A percentile compares a stretch with the other conserved stretches of the same genome.
Conservation (phyloP, 2,329 filamentous ascomycete genomes). For the Nemania diffusa region DNA sequence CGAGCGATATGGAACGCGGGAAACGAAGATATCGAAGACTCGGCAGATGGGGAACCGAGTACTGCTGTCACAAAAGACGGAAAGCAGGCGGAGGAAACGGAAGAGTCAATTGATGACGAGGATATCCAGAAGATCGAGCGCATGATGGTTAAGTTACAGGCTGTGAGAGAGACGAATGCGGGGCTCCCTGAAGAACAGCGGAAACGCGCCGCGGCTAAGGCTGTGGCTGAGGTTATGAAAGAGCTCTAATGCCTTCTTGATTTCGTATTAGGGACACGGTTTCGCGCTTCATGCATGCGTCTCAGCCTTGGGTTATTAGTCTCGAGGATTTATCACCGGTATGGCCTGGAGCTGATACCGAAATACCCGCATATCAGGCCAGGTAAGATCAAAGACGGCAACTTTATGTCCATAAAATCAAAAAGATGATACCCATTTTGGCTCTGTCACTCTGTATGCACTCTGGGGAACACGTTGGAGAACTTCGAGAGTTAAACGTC, state of each 20-base stretch:
- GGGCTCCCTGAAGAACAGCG: slow-evolving; percentile 70
- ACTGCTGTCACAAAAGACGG: slow-evolving; percentile 34
- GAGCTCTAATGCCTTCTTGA: slow-evolving; percentile 56
- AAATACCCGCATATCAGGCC: too few relatives aligned
- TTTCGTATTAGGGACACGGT: neutral
- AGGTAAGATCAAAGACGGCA: too few relatives aligned
- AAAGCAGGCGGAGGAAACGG: slow-evolving; percentile 47
- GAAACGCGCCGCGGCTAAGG: slow-evolving; percentile 68
- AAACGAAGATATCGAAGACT: slow-evolving; percentile 40
- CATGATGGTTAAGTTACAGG: slow-evolving; percentile 73
- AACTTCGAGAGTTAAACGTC: neutral
- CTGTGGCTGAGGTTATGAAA: slow-evolving; percentile 73
- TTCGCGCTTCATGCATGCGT: neutral
- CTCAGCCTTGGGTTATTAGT: neutral
- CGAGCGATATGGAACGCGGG: slow-evolving; percentile 61
- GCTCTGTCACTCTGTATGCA: neutral
- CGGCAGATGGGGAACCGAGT: slow-evolving; percentile 37
- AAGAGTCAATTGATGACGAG: slow-evolving; percentile 52
- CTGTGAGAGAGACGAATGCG: slow-evolving; percentile 67
- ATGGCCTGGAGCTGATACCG: neutral
- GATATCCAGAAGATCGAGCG: slow-evolving; percentile 69
- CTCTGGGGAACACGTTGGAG: neutral
- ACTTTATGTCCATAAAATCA: neutral
- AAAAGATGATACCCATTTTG: neutral
- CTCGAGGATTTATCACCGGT: neutral